Base-by-base conservation (phyloP, 1,284 basidiomycete genomes). In the Grifola frondosa region DNA sequence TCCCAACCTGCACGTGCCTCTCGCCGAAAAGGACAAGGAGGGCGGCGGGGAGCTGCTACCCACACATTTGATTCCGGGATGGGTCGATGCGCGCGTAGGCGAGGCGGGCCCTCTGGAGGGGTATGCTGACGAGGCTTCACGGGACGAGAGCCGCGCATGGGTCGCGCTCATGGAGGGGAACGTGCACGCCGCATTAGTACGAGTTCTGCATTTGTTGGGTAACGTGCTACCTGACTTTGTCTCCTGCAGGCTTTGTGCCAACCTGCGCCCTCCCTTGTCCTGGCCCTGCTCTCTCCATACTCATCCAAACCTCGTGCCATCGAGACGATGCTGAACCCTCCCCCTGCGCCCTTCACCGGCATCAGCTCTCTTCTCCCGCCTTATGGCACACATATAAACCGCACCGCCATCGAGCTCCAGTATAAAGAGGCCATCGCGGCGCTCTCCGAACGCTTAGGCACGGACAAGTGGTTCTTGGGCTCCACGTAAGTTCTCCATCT, bases 71-170 rank as follows among this genome's bases (percentile, higher is more conserved):
- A 88, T 91, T 43, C 84, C 81, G 5, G 71, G 74, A 13, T 90
- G 87, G 88, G 84, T 75, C 2, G 82, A 86, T 49, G 63, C 63
- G 16, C 69, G 61, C 25, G 64, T 78, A 5, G 68, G 65, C 11
- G 66, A 70, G 16, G 61, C 68, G 10, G 69, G 70, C 34, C 65
- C 68, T 5, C 65, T 86, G 25, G 82, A 89, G 57, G 87, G 86
- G 4, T 89, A 85, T 59, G 70, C 62, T 19, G 73, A 84, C 52
- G 70, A 73, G 39, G 62, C 63, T 12, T 69, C 81, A 21, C 70
- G 74, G 40, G 81, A 88, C 54, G 87, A 91, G 61, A 86, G 85
- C 54, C 74, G 80, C 30, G 87, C 88, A 3, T 91, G 88, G 88
- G 75, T 88, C 16, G 69, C 83, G 5, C 68, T 91, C 22, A 71